Conservation (phyloP, 2,329 filamentous ascomycete species). For the Fusarium musae region DNA sequence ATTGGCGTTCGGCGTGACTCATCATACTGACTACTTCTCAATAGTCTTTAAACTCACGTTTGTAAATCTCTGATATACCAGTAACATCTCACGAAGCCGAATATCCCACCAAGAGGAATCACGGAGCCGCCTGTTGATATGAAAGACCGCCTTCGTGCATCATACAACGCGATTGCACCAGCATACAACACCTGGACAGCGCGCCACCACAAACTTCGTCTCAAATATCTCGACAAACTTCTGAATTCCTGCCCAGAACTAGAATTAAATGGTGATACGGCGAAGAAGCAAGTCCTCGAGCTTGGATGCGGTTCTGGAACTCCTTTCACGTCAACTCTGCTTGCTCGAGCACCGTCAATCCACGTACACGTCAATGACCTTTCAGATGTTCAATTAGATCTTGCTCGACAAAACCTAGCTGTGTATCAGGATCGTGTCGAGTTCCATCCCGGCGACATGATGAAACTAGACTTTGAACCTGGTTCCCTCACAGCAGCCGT, state of each 20-base stretch:
- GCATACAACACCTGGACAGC: constrained; percentile 30
- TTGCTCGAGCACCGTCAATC: neutral
- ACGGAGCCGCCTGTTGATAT: neutral
- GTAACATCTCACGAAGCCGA: neutral
- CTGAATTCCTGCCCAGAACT: neutral
- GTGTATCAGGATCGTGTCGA: neutral
- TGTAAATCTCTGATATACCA: accelerated
- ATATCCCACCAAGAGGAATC: accelerated
- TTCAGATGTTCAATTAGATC: neutral
- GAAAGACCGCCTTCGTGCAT: constrained; percentile 4
- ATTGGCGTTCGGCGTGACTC: neutral
- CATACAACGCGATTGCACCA: constrained; percentile 11
- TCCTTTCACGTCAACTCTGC: constrained; percentile 3
- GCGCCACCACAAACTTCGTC: constrained; percentile 1
- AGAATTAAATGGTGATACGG: accelerated
- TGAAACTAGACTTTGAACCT: neutral
- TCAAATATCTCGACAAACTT: neutral
- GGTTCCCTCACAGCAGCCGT: constrained; percentile 11
- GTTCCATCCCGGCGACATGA: constrained; percentile 15
- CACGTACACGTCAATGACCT: constrained; percentile 26
- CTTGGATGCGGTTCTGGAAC: constrained; percentile 22
- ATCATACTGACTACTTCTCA: neutral
- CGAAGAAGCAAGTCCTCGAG: constrained; percentile 4
- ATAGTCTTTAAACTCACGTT: too few relatives aligned
- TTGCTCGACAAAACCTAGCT: constrained; percentile 1